Percentiles rank a stretch among this genome's conserved stretches.
phyloP scores from a whole-genome alignment of 2,329 filamentous ascomycete species.

The Venturia asperata region DNA sequence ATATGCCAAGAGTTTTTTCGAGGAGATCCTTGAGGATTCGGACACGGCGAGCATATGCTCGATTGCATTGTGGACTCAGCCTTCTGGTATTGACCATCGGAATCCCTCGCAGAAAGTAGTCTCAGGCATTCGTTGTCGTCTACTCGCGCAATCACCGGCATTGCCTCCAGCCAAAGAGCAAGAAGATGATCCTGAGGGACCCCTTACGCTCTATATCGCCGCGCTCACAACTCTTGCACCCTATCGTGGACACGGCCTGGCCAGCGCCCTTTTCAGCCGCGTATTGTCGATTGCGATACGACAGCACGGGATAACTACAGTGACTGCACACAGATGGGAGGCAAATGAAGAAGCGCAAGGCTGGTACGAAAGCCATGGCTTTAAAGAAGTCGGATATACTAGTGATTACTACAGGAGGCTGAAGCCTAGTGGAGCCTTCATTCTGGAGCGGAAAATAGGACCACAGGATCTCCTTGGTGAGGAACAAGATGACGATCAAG shows the following conservation, averaged over 20 bases:
- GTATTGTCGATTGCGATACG: constrained; percentile 33
- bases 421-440: constrained; percentile 35
- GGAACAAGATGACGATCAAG: background rate
- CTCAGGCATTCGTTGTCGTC: constrained; percentile 42
- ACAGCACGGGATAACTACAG: constrained; percentile 42
- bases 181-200: constrained; percentile 7
- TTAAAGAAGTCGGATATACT: constrained; percentile 45
- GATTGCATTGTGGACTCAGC: constrained; percentile 46
- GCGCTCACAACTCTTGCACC: constrained; percentile 54
- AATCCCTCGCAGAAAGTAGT: constrained; percentile 34
- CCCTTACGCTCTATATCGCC: constrained; percentile 50
- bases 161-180: constrained; percentile 9
- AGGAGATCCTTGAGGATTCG: constrained; percentile 50
- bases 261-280: constrained; percentile 44
- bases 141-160: constrained; percentile 27
- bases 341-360: constrained; percentile 52
- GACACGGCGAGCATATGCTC: constrained; percentile 48
- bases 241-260: constrained; percentile 52
- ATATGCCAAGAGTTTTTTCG: constrained; percentile 56
- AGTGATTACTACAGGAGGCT: constrained; percentile 54
- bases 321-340: constrained; percentile 59
- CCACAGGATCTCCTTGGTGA: constrained; percentile 16
- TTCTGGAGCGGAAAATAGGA: constrained; percentile 17
- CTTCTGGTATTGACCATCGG: constrained; percentile 38
- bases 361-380: constrained; percentile 55